Conservation (phyloP, 2,329 filamentous ascomycete genomes). For the Fusarium neocosmosporiellum region DNA sequence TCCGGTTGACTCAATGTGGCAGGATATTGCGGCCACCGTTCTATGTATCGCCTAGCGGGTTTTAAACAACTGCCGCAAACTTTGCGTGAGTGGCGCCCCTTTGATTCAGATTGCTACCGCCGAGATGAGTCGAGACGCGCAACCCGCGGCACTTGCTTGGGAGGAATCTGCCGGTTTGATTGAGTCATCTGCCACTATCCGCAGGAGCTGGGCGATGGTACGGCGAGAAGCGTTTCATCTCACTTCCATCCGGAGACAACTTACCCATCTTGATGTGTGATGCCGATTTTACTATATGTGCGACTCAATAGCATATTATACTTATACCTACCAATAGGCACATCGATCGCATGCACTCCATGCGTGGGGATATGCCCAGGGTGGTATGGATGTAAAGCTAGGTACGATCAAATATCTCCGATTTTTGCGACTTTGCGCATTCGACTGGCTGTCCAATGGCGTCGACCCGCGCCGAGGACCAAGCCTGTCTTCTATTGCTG, state of each 20-base stretch:
- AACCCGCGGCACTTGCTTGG: neutral
- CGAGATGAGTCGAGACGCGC: neutral
- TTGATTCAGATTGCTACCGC: neutral
- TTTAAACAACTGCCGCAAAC: neutral
- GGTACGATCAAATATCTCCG: conserved; percentile 6
- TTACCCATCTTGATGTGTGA: neutral
- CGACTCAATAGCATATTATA: neutral
- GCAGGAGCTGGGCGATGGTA: neutral
- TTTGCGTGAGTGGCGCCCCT: neutral
- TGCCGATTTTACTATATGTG: neutral
- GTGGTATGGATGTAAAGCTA: neutral
- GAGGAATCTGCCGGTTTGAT: neutral
- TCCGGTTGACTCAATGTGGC: neutral
- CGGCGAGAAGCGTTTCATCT: neutral
- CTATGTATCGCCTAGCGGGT: neutral
- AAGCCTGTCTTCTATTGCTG: conserved; percentile 11
- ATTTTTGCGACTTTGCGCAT: neutral
- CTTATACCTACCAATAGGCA: neutral
- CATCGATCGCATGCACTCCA: neutral
- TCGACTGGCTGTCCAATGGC: neutral
- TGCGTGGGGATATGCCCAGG: neutral
- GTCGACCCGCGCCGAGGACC: conserved; percentile 4
- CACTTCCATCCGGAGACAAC: neutral
- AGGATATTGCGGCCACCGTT: neutral
- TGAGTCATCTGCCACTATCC: neutral